Conservation (phyloP, 805 yeast species). For the Candida patagonica region DNA sequence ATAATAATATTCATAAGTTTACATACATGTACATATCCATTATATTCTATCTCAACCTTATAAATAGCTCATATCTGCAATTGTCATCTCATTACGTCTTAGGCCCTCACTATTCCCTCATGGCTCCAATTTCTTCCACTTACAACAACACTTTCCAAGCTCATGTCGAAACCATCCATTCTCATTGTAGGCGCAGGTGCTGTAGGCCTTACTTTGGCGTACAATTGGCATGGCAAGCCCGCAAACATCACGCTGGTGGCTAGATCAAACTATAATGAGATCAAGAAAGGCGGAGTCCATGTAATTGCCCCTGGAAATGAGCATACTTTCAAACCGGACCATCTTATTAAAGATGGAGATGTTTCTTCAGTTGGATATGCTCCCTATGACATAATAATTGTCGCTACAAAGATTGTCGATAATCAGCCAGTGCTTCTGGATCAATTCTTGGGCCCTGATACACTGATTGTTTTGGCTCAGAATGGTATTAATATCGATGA, state of each 20-base stretch:
- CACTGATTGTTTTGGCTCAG: conserved; percentile 11
- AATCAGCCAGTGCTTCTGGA: conserved; percentile 7
- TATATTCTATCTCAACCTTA: too few relatives aligned
- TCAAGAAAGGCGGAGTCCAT: conserved; percentile 7
- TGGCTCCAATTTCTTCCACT: too few relatives aligned
- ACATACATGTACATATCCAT: too few relatives aligned
- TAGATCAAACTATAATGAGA: conserved; percentile 11
- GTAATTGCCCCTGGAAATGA: conserved; percentile 1
- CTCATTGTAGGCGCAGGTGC: conserved; percentile 16
- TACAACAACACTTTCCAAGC: too few relatives aligned
- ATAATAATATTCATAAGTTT: too few relatives aligned
- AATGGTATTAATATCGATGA: conserved; percentile 15
- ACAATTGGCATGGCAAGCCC: conserved; percentile 5
- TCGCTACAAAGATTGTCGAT: conserved; percentile 11
- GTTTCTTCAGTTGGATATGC: conserved; percentile 2
- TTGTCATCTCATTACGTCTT: too few relatives aligned
- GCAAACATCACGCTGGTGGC: conserved; percentile 9
- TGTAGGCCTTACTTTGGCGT: conserved; percentile 11
- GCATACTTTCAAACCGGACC: conserved; percentile 3
- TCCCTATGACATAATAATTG: conserved; percentile 10
- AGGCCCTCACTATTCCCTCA: too few relatives aligned
- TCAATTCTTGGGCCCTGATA: conserved; percentile 7
- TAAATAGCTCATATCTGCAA: too few relatives aligned
- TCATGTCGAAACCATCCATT: too few relatives aligned
- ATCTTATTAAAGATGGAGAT: conserved; percentile 6